Percentiles rank a stretch among this genome's conserved stretches.
Conservation (phyloP, 2,329 filamentous ascomycete species). For the Fonsecaea erecta region DNA sequence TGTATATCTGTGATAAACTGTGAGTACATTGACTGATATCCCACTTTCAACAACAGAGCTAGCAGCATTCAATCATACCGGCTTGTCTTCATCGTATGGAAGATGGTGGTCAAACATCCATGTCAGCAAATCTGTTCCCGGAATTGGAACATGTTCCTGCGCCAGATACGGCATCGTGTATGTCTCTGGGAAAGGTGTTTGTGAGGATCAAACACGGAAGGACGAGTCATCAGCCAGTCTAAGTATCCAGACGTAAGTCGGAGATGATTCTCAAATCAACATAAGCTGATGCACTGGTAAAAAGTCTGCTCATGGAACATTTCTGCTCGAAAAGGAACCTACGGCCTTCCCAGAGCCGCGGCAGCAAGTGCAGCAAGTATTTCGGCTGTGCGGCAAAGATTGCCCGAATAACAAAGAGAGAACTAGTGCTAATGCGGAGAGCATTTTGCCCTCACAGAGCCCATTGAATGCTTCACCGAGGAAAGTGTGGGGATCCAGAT, state of each 20-base stretch:
- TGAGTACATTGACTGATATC: background rate
- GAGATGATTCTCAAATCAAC: background rate
- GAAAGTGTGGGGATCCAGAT: background rate
- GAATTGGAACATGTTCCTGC: slow-evolving; percentile 43
- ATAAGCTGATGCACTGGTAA: background rate
- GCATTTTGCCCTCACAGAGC: background rate
- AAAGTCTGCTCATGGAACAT: background rate
- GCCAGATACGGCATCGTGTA: slow-evolving; percentile 13
- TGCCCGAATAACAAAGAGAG: background rate
- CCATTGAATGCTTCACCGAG: background rate
- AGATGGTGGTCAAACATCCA: slow-evolving; percentile 58
- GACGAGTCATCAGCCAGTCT: background rate
- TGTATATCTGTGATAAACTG: slow-evolving; percentile 46
- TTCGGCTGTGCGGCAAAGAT: slow-evolving; percentile 3
- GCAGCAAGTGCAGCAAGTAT: background rate
- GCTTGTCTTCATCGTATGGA: slow-evolving; percentile 54
- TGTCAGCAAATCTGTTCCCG: slow-evolving; percentile 55
- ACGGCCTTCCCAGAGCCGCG: background rate
- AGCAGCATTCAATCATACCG: slow-evolving; percentile 30
- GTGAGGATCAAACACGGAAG: background rate
- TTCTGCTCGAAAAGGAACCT: background rate
- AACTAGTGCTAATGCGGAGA: background rate
- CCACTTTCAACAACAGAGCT: background rate
- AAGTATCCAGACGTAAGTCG: background rate
- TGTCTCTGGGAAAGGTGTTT: background rate